A percentile compares a stretch with the other conserved stretches of the same genome.
phyloP scores from a whole-genome alignment of 1,284 basidiomycete species.

The Cryptococcus sp. region DNA sequence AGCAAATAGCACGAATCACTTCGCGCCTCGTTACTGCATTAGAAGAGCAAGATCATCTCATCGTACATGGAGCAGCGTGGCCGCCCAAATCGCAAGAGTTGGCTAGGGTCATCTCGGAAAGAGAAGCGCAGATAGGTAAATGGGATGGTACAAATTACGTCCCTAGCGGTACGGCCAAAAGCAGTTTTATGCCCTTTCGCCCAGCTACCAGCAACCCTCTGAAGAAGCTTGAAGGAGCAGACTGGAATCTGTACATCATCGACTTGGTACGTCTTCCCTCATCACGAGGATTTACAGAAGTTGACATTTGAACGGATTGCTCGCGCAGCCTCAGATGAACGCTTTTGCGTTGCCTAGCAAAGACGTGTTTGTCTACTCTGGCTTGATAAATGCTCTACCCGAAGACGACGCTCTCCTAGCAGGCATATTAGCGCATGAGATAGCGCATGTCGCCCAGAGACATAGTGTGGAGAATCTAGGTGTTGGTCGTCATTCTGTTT shows the following conservation, averaged over 20 bases:
- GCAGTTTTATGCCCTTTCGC: constrained; percentile 49
- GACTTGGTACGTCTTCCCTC: constrained; percentile 47
- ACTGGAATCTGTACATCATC: constrained; percentile 58
- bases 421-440: constrained; percentile 57
- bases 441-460: constrained; percentile 56
- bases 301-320: not conserved
- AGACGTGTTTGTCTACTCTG: constrained; percentile 58
- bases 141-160: constrained; percentile 19
- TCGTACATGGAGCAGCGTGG: constrained; percentile 53
- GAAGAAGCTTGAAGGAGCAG: constrained; percentile 51
- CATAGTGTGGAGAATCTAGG: constrained; percentile 58
- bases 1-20: constrained; percentile 49
- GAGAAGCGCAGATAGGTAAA: constrained; percentile 24
- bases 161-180: constrained; percentile 51
- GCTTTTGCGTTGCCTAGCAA: constrained; percentile 58
- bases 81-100: constrained; percentile 43
- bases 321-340: constrained; percentile 55
- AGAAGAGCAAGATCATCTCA: constrained; percentile 51
- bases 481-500: constrained; percentile 31
- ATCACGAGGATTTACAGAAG: not conserved
- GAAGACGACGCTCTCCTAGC: constrained; percentile 55
- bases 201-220: constrained; percentile 54
- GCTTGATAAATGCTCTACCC: constrained; percentile 53
- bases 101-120: constrained; percentile 33
- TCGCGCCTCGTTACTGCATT: constrained; percentile 49